These are phyloP conservation scores for Pleurotus pulmonarius DNA, from an alignment of 768 basidiomycete species.

Conservation along the genomic window DNA sequence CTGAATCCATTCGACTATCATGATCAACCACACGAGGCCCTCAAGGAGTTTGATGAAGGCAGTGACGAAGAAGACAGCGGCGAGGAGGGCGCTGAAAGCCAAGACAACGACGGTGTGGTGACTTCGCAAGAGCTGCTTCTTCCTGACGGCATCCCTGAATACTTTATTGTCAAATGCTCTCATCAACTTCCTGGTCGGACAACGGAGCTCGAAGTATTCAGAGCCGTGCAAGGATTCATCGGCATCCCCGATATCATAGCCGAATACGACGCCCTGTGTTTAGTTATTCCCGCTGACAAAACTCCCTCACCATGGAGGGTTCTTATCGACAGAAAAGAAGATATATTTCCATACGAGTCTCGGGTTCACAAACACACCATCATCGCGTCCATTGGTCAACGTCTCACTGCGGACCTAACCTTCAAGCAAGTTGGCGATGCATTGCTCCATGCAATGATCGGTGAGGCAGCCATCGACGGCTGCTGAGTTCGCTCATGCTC, in stretches of 20 bases:
- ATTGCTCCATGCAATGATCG: conserved; percentile 5
- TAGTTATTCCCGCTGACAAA: background rate
- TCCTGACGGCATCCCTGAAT: background rate
- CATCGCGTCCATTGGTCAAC: background rate
- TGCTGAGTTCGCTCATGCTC: background rate
- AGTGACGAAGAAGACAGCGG: too few relatives aligned
- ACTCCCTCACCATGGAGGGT: too few relatives aligned
- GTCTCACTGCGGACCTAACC: background rate
- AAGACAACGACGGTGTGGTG: too few relatives aligned
- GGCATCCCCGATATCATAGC: conserved; percentile 5
- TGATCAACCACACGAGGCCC: too few relatives aligned
- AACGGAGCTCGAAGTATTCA: conserved; percentile 2
- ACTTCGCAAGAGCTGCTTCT: background rate
- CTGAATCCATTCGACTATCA: background rate
- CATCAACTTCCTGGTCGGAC: background rate
- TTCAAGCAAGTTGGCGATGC: background rate
- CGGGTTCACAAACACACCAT: background rate
- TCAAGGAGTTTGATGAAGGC: too few relatives aligned
- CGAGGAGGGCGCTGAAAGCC: too few relatives aligned
- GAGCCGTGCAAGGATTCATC: background rate
- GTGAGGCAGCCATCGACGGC: background rate
- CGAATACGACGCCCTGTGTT: background rate
- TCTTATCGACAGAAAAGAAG: background rate
- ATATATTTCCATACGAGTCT: background rate
- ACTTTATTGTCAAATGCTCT: background rate